Conservation (phyloP, 352 stramenopile genomes). For the Blastocystis sp. region DNA sequence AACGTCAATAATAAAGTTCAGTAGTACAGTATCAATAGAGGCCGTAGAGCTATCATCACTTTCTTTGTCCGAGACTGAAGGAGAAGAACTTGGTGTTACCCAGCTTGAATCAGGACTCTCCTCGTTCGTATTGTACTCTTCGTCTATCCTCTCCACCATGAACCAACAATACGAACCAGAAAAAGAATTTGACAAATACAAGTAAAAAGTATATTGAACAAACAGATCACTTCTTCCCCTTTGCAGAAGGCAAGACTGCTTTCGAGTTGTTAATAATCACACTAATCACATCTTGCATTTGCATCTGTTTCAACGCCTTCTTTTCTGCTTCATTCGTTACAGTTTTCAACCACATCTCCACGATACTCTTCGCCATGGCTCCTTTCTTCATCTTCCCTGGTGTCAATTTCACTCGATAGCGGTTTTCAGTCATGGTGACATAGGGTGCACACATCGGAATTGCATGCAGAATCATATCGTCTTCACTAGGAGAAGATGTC, state of each 20-base stretch:
- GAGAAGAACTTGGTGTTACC: neutral
- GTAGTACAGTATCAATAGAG: neutral
- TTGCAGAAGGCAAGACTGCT: neutral
- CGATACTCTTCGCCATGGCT: conserved; percentile 75
- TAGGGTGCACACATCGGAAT: conserved; percentile 80
- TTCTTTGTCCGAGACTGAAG: neutral
- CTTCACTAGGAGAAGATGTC: conserved; percentile 70
- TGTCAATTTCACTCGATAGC: conserved; percentile 79
- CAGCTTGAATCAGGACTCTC: neutral
- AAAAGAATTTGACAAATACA: neutral
- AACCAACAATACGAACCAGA: neutral
- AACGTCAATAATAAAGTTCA: neutral
- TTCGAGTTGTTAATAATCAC: conserved; percentile 54
- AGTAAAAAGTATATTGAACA: conserved; percentile 1
- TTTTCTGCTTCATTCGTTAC: conserved; percentile 72
- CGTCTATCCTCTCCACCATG: neutral
- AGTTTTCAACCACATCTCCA: conserved; percentile 69
- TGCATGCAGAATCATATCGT: conserved; percentile 74
- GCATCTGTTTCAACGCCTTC: conserved; percentile 76
- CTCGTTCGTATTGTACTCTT: neutral
- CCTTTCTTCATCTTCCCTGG: conserved; percentile 77
- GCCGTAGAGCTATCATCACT: neutral
- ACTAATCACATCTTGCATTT: conserved; percentile 71
- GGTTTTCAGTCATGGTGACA: conserved; percentile 73
- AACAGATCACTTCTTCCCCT: conserved; percentile 29